These are phyloP conservation scores for Paecilomyces fulvus DNA, from an alignment of 2,329 filamentous ascomycete species.

Conservation along the genomic window DNA sequence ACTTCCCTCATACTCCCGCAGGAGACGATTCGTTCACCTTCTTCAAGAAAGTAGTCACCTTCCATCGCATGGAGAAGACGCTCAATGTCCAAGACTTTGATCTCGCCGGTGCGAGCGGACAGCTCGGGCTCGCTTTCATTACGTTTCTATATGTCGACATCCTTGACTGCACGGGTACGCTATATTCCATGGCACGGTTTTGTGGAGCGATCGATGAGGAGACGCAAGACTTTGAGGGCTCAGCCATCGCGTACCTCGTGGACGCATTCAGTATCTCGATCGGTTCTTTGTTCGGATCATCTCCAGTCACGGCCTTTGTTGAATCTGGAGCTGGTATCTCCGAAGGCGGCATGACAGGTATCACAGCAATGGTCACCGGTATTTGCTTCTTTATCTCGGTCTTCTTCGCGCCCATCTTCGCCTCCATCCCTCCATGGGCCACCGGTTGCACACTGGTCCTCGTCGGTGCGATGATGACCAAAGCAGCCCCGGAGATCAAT, in stretches of 20 bases:
- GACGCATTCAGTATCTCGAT: conserved; percentile 75
- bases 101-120: conserved; percentile 57
- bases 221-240: conserved; percentile 82
- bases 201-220: conserved; percentile 69
- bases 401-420: conserved; percentile 86
- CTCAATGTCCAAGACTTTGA: conserved; percentile 68
- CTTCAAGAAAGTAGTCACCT: conserved; percentile 79
- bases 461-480: conserved; percentile 80
- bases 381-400: conserved; percentile 79
- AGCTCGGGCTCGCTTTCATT: conserved; percentile 76
- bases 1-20: conserved; percentile 64
- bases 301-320: conserved; percentile 79
- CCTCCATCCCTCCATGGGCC: conserved; percentile 81
- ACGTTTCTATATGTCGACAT: conserved; percentile 90
- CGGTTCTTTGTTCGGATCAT: conserved; percentile 66
- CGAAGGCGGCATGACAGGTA: conserved; percentile 74
- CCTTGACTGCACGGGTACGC: conserved; percentile 73
- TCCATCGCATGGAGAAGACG: conserved; percentile 65
- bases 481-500: conserved; percentile 73
- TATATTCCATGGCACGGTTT: conserved; percentile 86
- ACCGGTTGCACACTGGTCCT: conserved; percentile 82
- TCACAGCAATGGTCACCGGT: conserved; percentile 72
- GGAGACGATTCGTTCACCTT: conserved; percentile 71
- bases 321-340: conserved; percentile 87
- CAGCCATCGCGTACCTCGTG: conserved; percentile 73